Percentiles rank a stretch among this genome's conserved stretches.
phyloP scores from a whole-genome alignment of 176 grass and related monocot genomes.

The Carex kokanica region DNA sequence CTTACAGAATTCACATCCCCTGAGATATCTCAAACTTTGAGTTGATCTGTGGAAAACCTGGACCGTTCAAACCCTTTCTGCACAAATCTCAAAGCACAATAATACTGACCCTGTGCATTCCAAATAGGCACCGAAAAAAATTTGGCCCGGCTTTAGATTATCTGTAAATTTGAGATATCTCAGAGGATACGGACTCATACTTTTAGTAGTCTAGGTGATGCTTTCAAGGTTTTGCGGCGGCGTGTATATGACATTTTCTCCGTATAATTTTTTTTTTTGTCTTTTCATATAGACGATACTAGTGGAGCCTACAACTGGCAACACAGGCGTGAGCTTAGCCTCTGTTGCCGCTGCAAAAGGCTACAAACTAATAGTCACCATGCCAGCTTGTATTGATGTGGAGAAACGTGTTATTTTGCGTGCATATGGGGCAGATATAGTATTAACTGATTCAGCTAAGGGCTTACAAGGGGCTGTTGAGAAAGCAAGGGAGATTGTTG shows the following conservation, averaged over 20 bases:
- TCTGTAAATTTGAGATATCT: no score
- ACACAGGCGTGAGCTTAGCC: slow-evolving; percentile 68
- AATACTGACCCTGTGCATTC: no score
- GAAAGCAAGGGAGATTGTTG: slow-evolving; percentile 81
- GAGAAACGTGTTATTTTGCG: slow-evolving; percentile 70
- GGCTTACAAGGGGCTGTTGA: slow-evolving; percentile 85
- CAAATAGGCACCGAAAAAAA: no score
- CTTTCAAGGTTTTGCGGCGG: not conserved
- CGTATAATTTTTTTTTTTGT: not conserved
- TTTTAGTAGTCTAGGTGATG: not conserved
- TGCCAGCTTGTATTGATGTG: slow-evolving; percentile 78
- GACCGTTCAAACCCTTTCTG: no score
- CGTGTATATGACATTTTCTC: not conserved
- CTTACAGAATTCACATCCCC: no score
- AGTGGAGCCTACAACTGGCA: slow-evolving; percentile 91
- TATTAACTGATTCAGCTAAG: slow-evolving; percentile 71
- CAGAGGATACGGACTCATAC: no score
- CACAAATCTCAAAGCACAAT: no score
- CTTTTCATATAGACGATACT: slow-evolving; percentile 61
- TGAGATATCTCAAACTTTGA: no score
- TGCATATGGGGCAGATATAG: slow-evolving; percentile 73
- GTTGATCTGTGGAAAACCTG: no score
- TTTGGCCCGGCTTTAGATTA: no score
- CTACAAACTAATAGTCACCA: slow-evolving; percentile 82
- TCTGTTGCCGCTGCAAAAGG: slow-evolving; percentile 85